phyloP scores from a whole-genome alignment of 2,329 filamentous ascomycete genomes.

The Verruconis gallopava region DNA sequence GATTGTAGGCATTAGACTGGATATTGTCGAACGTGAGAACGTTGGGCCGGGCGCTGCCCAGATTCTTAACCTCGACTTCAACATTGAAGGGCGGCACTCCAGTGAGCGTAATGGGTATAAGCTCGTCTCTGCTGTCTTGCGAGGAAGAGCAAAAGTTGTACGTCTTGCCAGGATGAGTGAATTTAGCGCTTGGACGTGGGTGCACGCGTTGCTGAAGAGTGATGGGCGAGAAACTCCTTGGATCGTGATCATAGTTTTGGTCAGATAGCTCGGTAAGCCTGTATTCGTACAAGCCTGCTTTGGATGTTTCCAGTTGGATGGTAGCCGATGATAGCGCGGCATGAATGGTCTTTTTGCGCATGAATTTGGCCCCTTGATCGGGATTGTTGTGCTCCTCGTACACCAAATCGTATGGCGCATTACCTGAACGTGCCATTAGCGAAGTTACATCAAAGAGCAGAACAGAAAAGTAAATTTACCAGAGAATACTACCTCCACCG shows the following conservation, averaged over 20 bases:
- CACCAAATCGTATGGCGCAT: slow-evolving; percentile 68
- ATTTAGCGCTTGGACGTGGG: slow-evolving; percentile 66
- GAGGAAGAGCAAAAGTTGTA: slow-evolving; percentile 84
- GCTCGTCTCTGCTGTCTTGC: slow-evolving; percentile 54
- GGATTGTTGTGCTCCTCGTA: slow-evolving; percentile 69
- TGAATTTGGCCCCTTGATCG: slow-evolving; percentile 49
- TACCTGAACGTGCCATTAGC: slow-evolving; percentile 38
- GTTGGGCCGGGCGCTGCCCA: slow-evolving; percentile 66
- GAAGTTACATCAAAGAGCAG: slow-evolving; percentile 8
- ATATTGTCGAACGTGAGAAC: slow-evolving; percentile 73
- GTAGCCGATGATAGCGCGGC: slow-evolving; percentile 64
- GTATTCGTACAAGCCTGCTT: slow-evolving; percentile 75
- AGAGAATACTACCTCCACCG: slow-evolving; percentile 65
- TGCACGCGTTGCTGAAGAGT: slow-evolving; percentile 73
- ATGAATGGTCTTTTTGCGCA: slow-evolving; percentile 60
- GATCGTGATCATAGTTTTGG: slow-evolving; percentile 67
- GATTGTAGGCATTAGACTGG: slow-evolving; percentile 56
- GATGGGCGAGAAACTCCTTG: slow-evolving; percentile 51
- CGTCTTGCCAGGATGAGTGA: slow-evolving; percentile 75
- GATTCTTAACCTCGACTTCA: slow-evolving; percentile 87
- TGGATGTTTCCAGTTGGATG: slow-evolving; percentile 73
- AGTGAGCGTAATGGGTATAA: slow-evolving; percentile 73
- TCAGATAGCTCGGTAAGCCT: slow-evolving; percentile 73
- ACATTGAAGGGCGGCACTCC: slow-evolving; percentile 79
- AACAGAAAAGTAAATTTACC: slow-evolving; percentile 41